A percentile compares a stretch with the other conserved stretches of the same genome.
phyloP scores from a whole-genome alignment of 2,329 filamentous ascomycete species.

The Bipolaris sorokiniana region DNA sequence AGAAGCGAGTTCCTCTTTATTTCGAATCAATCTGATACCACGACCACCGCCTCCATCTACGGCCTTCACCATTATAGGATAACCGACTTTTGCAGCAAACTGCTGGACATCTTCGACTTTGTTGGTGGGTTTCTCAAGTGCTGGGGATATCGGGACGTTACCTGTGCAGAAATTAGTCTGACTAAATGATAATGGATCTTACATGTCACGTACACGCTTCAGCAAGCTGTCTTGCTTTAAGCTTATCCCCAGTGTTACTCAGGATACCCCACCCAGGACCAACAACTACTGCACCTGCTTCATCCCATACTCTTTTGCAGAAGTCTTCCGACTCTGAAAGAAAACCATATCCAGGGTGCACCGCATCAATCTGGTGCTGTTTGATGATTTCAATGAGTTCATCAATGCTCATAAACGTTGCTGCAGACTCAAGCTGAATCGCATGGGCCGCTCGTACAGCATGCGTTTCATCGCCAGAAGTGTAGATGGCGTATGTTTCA shows the following conservation, averaged over 20 bases:
- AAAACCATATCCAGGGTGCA: constrained; percentile 70
- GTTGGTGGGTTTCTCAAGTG: constrained; percentile 54
- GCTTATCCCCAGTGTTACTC: constrained; percentile 62
- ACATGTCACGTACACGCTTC: constrained; percentile 49
- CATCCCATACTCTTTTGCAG: constrained; percentile 56
- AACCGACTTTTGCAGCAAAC: constrained; percentile 66
- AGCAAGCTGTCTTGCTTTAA: constrained; percentile 60
- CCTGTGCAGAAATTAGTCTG: constrained; percentile 23
- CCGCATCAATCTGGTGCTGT: constrained; percentile 59
- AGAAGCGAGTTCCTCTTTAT: constrained; percentile 53
- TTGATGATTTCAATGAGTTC: constrained; percentile 56
- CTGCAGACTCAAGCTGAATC: constrained; percentile 58
- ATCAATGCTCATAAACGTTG: constrained; percentile 61
- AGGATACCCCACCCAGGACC: constrained; percentile 65
- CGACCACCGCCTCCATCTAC: constrained; percentile 67
- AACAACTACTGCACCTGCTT: constrained; percentile 57
- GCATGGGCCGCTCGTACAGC: constrained; percentile 59
- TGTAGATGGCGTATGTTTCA: constrained; percentile 63
- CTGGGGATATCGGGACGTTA: constrained; percentile 59
- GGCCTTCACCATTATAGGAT: constrained; percentile 68
- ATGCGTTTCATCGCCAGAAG: constrained; percentile 62
- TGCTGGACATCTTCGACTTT: constrained; percentile 50
- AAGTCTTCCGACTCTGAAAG: constrained; percentile 63
- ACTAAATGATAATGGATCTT: background rate
- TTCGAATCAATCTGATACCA: constrained; percentile 62